phyloP scores from a whole-genome alignment of 306 rosid genomes.

The Fragaria nilgerrensis region DNA sequence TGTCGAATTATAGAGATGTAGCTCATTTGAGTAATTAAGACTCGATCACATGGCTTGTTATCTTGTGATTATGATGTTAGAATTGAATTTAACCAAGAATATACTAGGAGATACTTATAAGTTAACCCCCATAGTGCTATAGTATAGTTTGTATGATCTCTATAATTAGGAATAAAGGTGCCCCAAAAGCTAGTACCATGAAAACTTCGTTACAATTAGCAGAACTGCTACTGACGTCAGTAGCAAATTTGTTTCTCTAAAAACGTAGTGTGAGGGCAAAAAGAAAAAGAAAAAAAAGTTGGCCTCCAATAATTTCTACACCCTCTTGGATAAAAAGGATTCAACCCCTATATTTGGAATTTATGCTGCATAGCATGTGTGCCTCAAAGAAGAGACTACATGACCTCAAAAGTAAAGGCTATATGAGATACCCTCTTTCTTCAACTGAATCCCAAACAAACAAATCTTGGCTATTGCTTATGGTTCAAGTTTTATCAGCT shows the following conservation, averaged over 20 bases:
- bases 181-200: neutral
- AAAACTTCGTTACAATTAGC: neutral
- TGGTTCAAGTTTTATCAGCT: neutral
- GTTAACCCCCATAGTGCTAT: neutral
- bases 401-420: neutral
- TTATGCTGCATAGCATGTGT: neutral
- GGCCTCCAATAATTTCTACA: neutral
- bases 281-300: neutral
- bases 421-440: neutral
- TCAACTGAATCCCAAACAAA: neutral
- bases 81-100: neutral
- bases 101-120: neutral
- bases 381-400: neutral
- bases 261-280: neutral
- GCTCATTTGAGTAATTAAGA: neutral
- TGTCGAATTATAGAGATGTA: constrained; percentile 3
- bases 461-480: neutral
- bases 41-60: constrained; percentile 17
- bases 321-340: neutral
- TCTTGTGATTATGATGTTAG: constrained; percentile 4
- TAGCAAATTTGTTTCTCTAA: neutral
- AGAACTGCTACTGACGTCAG: neutral
- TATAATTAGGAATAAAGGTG: too few species aligned
- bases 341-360: neutral
- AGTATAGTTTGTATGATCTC: neutral